These are phyloP conservation scores for Trifolium fragiferum DNA, from an alignment of 306 rosid species.

Conservation along the genomic window DNA sequence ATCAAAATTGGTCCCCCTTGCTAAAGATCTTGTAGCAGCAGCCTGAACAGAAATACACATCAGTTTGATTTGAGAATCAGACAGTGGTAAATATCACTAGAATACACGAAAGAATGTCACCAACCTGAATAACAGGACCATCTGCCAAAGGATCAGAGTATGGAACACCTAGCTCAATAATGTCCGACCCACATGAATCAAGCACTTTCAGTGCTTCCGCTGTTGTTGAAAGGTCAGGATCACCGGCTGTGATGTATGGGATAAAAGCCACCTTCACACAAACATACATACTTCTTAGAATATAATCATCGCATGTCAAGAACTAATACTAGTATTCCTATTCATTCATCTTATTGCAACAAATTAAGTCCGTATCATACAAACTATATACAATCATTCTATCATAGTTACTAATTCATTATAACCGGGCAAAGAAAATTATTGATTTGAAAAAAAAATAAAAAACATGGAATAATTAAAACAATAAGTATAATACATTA, in stretches of 20 bases:
- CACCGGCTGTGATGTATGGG: slow-evolving; percentile 92
- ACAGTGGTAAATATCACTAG: slow-evolving; percentile 11
- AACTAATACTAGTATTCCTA: not conserved
- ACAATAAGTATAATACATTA: not conserved
- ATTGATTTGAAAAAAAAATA: not conserved
- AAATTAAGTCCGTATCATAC: not conserved
- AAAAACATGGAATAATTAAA: not conserved
- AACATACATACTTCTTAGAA: slow-evolving; percentile 35
- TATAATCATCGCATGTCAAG: slow-evolving; percentile 15
- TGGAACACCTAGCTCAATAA: slow-evolving; percentile 91
- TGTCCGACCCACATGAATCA: slow-evolving; percentile 86
- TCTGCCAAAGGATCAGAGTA: slow-evolving; percentile 99
- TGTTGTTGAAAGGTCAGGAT: slow-evolving; percentile 91
- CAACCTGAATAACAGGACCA: slow-evolving; percentile 99
- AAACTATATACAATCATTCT: not conserved
- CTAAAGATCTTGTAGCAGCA: slow-evolving; percentile 95
- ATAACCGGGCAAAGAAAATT: slow-evolving; percentile 10
- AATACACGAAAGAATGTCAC: slow-evolving; percentile 44
- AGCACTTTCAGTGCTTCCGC: slow-evolving; percentile 93
- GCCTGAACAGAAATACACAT: slow-evolving; percentile 64
- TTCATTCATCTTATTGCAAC: not conserved
- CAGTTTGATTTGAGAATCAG: slow-evolving; percentile 35
- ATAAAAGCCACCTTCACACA: slow-evolving; percentile 83
- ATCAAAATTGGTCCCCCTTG: slow-evolving; percentile 78
- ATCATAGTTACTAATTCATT: slow-evolving; percentile 1